Evolutionary conservation across 2,329 filamentous ascomycete genomes (phyloP).

Genomic region (Neonectria neomacrospora): DNA sequence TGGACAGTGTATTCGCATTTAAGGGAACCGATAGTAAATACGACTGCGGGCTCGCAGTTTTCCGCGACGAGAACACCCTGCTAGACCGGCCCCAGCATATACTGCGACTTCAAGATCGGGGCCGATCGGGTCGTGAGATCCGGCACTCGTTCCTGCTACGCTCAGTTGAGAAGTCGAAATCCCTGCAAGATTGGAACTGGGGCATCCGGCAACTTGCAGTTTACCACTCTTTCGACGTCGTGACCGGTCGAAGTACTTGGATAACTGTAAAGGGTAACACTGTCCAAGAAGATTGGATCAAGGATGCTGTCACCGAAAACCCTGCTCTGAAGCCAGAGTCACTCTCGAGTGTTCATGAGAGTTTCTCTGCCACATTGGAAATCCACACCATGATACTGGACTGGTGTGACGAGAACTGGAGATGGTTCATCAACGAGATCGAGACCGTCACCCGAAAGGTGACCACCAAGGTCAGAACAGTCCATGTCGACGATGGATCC

Average conservation of each 20-base stretch:
- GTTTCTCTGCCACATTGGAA: slow-evolving; percentile 14
- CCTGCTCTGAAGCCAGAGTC: not conserved
- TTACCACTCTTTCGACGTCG: slow-evolving; percentile 32
- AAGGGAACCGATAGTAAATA: not conserved
- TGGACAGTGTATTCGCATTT: slow-evolving; percentile 28
- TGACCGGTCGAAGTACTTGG: slow-evolving; percentile 18
- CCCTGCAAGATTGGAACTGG: slow-evolving; percentile 1
- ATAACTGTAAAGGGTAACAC: slow-evolving; percentile 30
- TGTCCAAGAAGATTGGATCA: slow-evolving; percentile 8
- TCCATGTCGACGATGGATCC: slow-evolving; percentile 11
- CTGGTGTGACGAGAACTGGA: slow-evolving; percentile 34
- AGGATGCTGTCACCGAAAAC: slow-evolving; percentile 8
- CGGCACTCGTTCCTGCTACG: slow-evolving; percentile 30
- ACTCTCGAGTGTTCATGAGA: not conserved
- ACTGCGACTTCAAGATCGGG: not conserved
- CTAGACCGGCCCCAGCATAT: not conserved
- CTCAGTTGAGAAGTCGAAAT: slow-evolving; percentile 25
- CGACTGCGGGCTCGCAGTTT: slow-evolving; percentile 29
- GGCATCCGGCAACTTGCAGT: slow-evolving; percentile 29
- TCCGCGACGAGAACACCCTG: slow-evolving; percentile 30
- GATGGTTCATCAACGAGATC: slow-evolving; percentile 30
- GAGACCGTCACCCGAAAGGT: slow-evolving; percentile 2
- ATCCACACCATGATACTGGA: slow-evolving; percentile 22
- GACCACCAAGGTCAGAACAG: slow-evolving; percentile 10
- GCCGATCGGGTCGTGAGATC: slow-evolving; percentile 31